A percentile compares a stretch with the other conserved stretches of the same genome.
Evolutionary conservation across 1,139 yeast species (phyloP).

Genomic region (Kluyveromyces sp.): DNA sequence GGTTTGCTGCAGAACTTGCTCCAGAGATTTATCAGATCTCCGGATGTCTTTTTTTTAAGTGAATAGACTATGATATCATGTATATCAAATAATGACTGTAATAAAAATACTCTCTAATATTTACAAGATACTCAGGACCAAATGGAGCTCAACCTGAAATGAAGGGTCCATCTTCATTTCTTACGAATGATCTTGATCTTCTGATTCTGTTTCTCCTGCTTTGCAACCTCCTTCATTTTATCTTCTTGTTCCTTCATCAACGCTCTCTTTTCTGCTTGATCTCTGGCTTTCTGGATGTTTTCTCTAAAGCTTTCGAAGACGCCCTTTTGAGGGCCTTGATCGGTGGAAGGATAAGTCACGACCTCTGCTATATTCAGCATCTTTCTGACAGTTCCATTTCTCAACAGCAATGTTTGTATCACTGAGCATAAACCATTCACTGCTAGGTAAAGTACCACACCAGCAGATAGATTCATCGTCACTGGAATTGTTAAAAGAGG

Average conservation of each 20-base stretch:
- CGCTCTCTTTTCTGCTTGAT: conserved; percentile 40
- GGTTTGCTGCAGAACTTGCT: conserved; percentile 38
- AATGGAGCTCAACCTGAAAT: background rate
- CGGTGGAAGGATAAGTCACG: conserved; percentile 40
- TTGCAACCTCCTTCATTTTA: conserved; percentile 28
- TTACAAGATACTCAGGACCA: conserved; percentile 4
- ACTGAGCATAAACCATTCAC: conserved; percentile 72
- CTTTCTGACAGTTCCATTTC: conserved; percentile 51
- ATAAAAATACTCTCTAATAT: conserved; percentile 1
- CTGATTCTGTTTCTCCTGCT: conserved; percentile 29
- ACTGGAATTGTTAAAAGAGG: conserved; percentile 80
- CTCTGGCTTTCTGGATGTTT: conserved; percentile 55
- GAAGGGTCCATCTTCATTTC: background rate
- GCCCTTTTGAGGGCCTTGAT: conserved; percentile 35
- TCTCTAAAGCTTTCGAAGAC: conserved; percentile 49
- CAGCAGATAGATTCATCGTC: conserved; percentile 81
- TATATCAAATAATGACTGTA: conserved; percentile 1
- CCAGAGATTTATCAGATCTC: conserved; percentile 33
- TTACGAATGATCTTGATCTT: conserved; percentile 33
- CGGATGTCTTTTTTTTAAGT: conserved; percentile 23
- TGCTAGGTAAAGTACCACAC: conserved; percentile 77
- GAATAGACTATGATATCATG: background rate
- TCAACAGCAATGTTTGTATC: conserved; percentile 60
- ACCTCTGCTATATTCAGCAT: conserved; percentile 60
- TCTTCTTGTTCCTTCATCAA: conserved; percentile 32